Evolutionary conservation across 768 basidiomycete genomes (phyloP).

Genomic region (Rickenella mellea): DNA sequence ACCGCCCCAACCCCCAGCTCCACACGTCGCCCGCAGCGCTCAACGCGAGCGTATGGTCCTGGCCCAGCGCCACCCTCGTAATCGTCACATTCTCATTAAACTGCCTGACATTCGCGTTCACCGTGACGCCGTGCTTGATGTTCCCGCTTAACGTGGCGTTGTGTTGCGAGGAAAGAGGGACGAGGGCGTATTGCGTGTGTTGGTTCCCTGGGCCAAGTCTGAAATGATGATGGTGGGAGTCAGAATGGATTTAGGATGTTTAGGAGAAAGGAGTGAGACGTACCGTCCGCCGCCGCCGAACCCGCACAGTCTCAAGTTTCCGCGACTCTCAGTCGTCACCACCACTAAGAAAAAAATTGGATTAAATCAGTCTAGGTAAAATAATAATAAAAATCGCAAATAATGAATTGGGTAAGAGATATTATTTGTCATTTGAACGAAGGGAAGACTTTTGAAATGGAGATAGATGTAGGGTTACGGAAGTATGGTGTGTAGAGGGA

Average conservation of each 20-base stretch:
- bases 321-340: constrained; percentile 62
- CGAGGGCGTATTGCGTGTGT: constrained; percentile 71
- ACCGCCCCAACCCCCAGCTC: constrained; percentile 88
- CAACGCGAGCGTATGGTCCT: constrained; percentile 88
- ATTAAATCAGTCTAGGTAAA: too few relatives aligned
- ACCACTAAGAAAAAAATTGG: constrained; percentile 28
- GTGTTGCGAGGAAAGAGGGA: constrained; percentile 47
- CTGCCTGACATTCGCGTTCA: too few relatives aligned
- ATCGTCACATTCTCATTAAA: too few relatives aligned
- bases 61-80: constrained; percentile 70
- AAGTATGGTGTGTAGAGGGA: too few relatives aligned
- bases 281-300: constrained; percentile 84
- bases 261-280: constrained; percentile 15
- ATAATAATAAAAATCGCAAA: too few relatives aligned
- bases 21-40: constrained; percentile 75
- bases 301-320: constrained; percentile 80
- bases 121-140: too few relatives aligned
- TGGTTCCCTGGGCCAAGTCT: constrained; percentile 69
- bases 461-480: too few relatives aligned
- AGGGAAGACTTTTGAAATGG: too few relatives aligned
- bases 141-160: constrained; percentile 42
- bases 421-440: too few relatives aligned
- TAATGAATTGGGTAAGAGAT: too few relatives aligned
- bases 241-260: constrained; percentile 1
- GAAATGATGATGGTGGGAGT: not conserved